Conservation (phyloP, 306 rosid species). For the Aeschynomene evenia region DNA sequence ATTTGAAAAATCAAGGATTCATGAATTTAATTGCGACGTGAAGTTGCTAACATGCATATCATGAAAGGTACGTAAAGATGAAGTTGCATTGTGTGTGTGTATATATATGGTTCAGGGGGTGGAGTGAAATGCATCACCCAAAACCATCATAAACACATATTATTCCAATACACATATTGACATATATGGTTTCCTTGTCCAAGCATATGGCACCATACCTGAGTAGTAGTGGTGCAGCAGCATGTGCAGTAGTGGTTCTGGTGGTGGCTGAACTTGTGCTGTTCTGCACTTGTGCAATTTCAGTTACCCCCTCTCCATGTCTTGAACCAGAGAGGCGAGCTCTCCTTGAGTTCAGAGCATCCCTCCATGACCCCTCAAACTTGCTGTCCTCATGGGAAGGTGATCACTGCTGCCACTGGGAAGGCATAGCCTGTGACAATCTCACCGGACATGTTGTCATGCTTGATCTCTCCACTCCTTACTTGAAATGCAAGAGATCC, state of each 20-base stretch:
- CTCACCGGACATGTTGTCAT: constrained; percentile 21
- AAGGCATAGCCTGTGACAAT: constrained; percentile 20
- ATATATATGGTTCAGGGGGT: neutral
- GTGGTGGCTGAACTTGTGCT: no score
- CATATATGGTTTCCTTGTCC: no score
- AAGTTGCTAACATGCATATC: no score
- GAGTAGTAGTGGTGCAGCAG: no score
- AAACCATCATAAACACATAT: neutral
- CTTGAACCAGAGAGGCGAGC: constrained; percentile 17
- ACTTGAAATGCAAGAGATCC: neutral
- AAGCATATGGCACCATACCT: no score
- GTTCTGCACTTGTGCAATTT: constrained; percentile 4
- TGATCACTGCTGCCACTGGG: constrained; percentile 30
- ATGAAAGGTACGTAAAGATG: no score
- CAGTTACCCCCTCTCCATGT: neutral
- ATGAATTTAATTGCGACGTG: no score
- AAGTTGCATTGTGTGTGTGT: no score
- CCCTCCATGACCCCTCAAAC: neutral
- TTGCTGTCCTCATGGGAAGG: constrained; percentile 28
- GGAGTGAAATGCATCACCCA: neutral
- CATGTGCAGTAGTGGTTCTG: neutral
- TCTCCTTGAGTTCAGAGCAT: constrained; percentile 23
- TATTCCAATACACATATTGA: neutral
- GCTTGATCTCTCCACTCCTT: neutral
- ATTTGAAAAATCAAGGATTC: no score